phyloP scores from a whole-genome alignment of 495 filamentous ascomycete species.

The Aspergillus panamensis region DNA sequence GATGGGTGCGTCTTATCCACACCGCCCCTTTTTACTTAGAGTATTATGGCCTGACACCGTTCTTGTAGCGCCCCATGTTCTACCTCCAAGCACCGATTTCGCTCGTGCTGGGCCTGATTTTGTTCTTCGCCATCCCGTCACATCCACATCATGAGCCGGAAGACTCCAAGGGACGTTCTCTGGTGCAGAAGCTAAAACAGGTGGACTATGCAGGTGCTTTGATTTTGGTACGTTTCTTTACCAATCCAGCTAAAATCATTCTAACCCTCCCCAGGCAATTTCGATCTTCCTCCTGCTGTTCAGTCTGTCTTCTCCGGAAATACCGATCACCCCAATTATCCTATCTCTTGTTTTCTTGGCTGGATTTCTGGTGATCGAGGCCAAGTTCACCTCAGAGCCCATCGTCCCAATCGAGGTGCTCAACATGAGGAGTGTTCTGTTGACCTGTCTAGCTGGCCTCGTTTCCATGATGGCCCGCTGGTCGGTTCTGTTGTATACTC shows the following conservation, averaged over 20 bases:
- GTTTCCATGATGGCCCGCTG: constrained; percentile 74
- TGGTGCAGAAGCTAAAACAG: constrained; percentile 49
- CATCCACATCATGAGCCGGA: constrained; percentile 29
- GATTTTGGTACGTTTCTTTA: constrained; percentile 50
- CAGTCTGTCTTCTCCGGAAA: constrained; percentile 56
- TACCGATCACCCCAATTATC: constrained; percentile 55
- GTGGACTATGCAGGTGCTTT: constrained; percentile 69
- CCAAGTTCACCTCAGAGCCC: constrained; percentile 53
- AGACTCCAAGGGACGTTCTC: constrained; percentile 19
- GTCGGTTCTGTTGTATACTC: constrained; percentile 73
- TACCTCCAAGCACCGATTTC: constrained; percentile 60
- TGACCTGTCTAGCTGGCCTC: constrained; percentile 65
- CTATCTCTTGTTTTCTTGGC: constrained; percentile 50
- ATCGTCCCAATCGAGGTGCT: constrained; percentile 67
- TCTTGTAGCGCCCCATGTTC: constrained; percentile 59
- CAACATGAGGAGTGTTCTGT: constrained; percentile 56
- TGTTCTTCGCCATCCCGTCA: constrained; percentile 58
- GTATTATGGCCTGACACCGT: neutral
- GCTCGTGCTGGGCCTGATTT: constrained; percentile 51
- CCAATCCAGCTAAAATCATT: constrained; percentile 6
- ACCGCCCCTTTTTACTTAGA: neutral
- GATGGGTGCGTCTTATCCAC: constrained; percentile 58
- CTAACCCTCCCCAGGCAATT: constrained; percentile 35
- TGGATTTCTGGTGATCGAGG: constrained; percentile 60
- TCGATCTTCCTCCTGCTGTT: constrained; percentile 63